phyloP scores from a whole-genome alignment of 164 flowering plant species.

The Echeveria elegans region DNA sequence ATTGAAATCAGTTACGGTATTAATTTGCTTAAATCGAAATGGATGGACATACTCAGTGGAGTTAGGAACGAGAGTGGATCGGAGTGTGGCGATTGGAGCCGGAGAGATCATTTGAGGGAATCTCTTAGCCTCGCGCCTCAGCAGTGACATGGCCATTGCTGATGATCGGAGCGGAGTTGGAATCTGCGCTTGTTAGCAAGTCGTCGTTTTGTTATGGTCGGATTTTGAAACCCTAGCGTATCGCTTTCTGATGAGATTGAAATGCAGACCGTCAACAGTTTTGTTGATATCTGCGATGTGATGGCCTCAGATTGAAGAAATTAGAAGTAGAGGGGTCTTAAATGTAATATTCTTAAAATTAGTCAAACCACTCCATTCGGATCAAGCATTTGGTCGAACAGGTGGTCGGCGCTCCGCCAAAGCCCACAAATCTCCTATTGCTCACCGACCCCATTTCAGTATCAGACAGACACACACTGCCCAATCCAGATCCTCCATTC shows the following conservation, averaged over 20 bases:
- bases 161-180: slow-evolving; percentile 5
- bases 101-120: slow-evolving; percentile 43
- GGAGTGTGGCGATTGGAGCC: slow-evolving; percentile 30
- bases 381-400: slow-evolving; percentile 1
- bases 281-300: too few species aligned
- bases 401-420: neutral
- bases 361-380: too few species aligned
- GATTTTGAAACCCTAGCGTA: neutral
- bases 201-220: neutral
- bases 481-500: neutral
- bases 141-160: slow-evolving; percentile 79
- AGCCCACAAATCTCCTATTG: neutral
- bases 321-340: neutral
- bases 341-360: neutral
- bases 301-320: neutral
- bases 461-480: neutral
- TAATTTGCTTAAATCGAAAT: neutral
- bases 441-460: neutral
- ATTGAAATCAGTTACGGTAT: neutral
- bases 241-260: neutral
- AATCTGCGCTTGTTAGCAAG: too few species aligned
- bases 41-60: slow-evolving; percentile 36
- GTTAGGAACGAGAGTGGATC: slow-evolving; percentile 38
- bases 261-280: too few species aligned
- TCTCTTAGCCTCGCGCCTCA: slow-evolving; percentile 64